Percentiles rank a stretch among this genome's conserved stretches.
phyloP scores from a whole-genome alignment of 176 grass and related monocot species.

The Carex pumila region DNA sequence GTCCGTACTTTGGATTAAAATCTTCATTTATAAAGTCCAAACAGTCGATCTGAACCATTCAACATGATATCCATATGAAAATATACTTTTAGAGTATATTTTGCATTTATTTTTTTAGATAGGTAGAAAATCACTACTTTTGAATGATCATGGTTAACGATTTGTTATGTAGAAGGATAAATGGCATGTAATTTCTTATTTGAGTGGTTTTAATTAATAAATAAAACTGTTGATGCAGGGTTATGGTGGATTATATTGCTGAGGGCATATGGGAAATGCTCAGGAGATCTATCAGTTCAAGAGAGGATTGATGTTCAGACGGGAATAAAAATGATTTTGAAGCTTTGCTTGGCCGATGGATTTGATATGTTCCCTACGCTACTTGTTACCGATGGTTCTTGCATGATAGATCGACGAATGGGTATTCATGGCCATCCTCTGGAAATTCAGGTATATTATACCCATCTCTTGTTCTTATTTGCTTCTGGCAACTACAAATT shows the following conservation, averaged over 20 bases:
- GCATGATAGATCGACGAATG: slow-evolving; percentile 90
- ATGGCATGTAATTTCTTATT: neutral
- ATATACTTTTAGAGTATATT: no score
- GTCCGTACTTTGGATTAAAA: no score
- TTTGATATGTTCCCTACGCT: slow-evolving; percentile 95
- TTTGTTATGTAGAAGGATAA: neutral
- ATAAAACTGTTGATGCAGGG: slow-evolving; percentile 36
- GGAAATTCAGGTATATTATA: slow-evolving; percentile 61
- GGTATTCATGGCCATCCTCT: slow-evolving; percentile 88
- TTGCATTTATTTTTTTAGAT: no score
- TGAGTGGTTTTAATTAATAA: neutral
- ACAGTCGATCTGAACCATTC: no score
- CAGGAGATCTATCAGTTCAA: slow-evolving; percentile 72
- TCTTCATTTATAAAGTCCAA: no score
- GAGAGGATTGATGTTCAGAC: slow-evolving; percentile 96
- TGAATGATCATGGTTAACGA: neutral
- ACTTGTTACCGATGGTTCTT: slow-evolving; percentile 86
- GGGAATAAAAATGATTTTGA: slow-evolving; percentile 90
- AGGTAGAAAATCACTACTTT: no score
- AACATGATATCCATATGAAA: no score
- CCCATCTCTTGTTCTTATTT: neutral
- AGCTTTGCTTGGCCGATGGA: slow-evolving; percentile 82
- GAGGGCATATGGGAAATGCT: slow-evolving; percentile 84
- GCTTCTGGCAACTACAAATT: neutral
- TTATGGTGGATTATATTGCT: slow-evolving; percentile 95